A percentile compares a stretch with the other conserved stretches of the same genome.
phyloP scores from a whole-genome alignment of 2,329 filamentous ascomycete species.

The Aspergillus hortae region DNA sequence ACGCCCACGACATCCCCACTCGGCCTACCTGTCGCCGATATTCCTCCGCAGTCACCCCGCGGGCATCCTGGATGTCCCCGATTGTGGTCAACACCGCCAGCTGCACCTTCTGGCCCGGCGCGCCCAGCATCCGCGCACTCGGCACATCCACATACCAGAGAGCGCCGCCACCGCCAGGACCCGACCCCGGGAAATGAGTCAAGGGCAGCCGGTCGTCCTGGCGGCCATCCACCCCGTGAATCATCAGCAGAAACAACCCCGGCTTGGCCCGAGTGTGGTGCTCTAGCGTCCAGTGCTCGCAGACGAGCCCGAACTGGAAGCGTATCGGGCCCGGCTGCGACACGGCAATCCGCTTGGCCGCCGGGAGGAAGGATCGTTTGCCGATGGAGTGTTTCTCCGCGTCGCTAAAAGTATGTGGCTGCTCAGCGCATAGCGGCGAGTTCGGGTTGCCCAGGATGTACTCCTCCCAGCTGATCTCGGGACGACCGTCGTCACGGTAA shows the following conservation, averaged over 20 bases:
- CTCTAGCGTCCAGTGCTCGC: constrained; percentile 77
- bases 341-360: constrained; percentile 58
- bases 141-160: constrained; percentile 78
- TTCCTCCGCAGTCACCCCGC: constrained; percentile 50
- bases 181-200: constrained; percentile 44
- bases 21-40: constrained; percentile 48
- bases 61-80: constrained; percentile 47
- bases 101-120: constrained; percentile 64
- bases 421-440: constrained; percentile 41
- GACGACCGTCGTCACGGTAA: constrained; percentile 68
- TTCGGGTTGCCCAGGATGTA: constrained; percentile 65
- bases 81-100: constrained; percentile 60
- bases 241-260: constrained; percentile 65
- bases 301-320: constrained; percentile 77
- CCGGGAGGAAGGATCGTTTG: constrained; percentile 60
- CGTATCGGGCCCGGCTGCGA: constrained; percentile 57
- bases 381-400: constrained; percentile 50
- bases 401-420: constrained; percentile 46
- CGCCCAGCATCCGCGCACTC: constrained; percentile 60
- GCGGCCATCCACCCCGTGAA: constrained; percentile 63
- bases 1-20: constrained; percentile 48
- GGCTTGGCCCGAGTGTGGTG: constrained; percentile 57
- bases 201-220: constrained; percentile 68
- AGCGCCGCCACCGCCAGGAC: constrained; percentile 62
- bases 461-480: constrained; percentile 69